Evolutionary conservation across 352 stramenopile genomes (phyloP).

Genomic region (Elongisporangium undulatum): DNA sequence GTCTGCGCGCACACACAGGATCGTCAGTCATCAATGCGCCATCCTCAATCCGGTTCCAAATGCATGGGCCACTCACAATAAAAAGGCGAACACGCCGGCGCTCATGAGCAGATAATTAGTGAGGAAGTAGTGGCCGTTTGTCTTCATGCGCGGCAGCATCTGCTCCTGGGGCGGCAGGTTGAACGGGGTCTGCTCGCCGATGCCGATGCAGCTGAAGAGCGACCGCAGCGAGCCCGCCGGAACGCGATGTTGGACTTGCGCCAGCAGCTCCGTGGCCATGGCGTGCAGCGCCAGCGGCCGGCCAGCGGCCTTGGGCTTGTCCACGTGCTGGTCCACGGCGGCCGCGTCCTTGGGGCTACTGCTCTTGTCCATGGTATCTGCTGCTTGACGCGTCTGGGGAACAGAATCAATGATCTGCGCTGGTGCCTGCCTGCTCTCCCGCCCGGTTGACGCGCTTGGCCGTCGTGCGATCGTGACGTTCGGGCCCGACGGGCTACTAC

Average conservation of each 20-base stretch:
- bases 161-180: constrained; percentile 42
- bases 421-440: background rate
- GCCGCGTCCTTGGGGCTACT: constrained; percentile 15
- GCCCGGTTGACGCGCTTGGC: background rate
- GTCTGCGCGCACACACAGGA: constrained; percentile 11
- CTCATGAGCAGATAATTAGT: constrained; percentile 72
- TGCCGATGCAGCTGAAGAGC: constrained; percentile 58
- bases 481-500: background rate
- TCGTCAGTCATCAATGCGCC: background rate
- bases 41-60: background rate
- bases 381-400: background rate
- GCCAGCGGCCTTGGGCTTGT: constrained; percentile 3
- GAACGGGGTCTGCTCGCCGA: constrained; percentile 61
- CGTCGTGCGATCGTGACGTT: background rate
- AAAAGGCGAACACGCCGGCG: constrained; percentile 52
- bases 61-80: constrained; percentile 24
- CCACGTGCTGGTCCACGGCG: constrained; percentile 10
- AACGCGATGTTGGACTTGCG: constrained; percentile 36
- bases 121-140: constrained; percentile 68
- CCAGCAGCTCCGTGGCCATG: constrained; percentile 30
- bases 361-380: constrained; percentile 21
- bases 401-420: background rate
- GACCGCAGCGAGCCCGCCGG: constrained; percentile 40
- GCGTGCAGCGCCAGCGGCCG: constrained; percentile 11
- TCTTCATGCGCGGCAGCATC: constrained; percentile 48